Base-by-base conservation (phyloP, 2,329 filamentous ascomycete genomes). In the Colletotrichum sp. region DNA sequence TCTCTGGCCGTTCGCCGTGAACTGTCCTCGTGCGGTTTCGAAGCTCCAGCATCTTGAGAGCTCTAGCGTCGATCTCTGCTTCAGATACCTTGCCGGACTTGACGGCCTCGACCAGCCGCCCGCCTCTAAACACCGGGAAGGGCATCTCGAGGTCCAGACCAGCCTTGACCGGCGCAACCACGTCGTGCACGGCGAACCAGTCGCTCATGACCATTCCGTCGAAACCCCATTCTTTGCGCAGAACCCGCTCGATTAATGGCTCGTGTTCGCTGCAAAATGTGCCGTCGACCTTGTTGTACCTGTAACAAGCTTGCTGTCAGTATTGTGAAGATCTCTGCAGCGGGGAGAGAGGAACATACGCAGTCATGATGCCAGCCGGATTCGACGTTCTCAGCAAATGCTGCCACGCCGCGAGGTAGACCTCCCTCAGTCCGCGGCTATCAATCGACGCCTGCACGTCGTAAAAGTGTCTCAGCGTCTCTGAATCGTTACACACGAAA, bases 401-500 rank as follows among this genome's bases (percentile, higher is more conserved):
- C 62, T 79, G 78, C 77, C 77, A 79, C 8, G 78, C 75, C 6
- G 66, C 75, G 13, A 79, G 72, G n/a, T 79, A 79, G 2, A 79
- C 64, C 65, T 79, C 78, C n/a, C 78, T 69, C 34, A 79, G 8
- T 4, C 72, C 19, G 12, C 78, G 55, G 15, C 67, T 64, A 57
- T 79, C 69, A 0, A 75, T 36, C 6, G 65, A 64, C 12, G 52
- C 32, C 11, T 59, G 62, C 13, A 79, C 77, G 15, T 79, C 74
- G 70, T 79, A 79, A n/a, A 69, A 76, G 57, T 77, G 77, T 7
- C 78, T 64, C 66, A 69, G 57, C 9, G 72, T 77, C 77, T 79
- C 78, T n/a, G 77, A 77, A 69, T 86, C 85, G 78, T 86, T 86
- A 69, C 83, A 84, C 8, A 84, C 82, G 77, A 86, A 86, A 76